A percentile compares a stretch with the other conserved stretches of the same genome.
Evolutionary conservation across 2,329 filamentous ascomycete species (phyloP).

Genomic region (Berkeleyomyces basicola): DNA sequence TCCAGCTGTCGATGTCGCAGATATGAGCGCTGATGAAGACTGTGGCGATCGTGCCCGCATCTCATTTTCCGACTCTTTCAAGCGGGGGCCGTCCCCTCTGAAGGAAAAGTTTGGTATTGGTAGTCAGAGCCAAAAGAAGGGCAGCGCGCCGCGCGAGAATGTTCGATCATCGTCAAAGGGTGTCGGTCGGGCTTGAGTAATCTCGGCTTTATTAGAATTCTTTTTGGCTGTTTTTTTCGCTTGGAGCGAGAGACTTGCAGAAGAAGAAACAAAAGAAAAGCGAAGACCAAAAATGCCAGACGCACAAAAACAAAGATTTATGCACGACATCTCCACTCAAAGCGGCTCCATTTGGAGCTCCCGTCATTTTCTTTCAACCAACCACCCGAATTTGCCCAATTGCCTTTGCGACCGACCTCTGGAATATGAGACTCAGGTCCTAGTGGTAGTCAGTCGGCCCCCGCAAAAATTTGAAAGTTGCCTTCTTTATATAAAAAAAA

Average conservation of each 20-base stretch:
- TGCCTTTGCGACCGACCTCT: neutral
- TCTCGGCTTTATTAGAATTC: neutral
- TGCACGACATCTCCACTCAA: constrained; percentile 8
- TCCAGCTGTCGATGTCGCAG: constrained; percentile 11
- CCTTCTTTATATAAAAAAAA: constrained; percentile 5
- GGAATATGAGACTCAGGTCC: constrained; percentile 5
- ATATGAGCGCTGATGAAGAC: constrained; percentile 10
- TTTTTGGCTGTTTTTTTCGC: neutral
- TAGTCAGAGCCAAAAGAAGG: neutral
- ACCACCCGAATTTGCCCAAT: constrained; percentile 4
- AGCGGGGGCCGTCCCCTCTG: constrained; percentile 6
- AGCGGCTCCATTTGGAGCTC: constrained; percentile 5
- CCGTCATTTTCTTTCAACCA: constrained; percentile 4
- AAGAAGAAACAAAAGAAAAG: neutral
- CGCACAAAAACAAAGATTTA: constrained; percentile 4
- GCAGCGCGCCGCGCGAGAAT: neutral
- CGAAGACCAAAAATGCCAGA: constrained; percentile 6
- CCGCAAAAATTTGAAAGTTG: neutral
- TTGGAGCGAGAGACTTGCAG: neutral
- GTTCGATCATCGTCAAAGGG: constrained; percentile 6
- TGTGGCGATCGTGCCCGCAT: neutral
- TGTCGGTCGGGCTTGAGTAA: constrained; percentile 1
- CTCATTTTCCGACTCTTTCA: neutral
- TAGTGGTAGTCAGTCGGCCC: neutral
- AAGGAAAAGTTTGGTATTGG: constrained; percentile 4